These are phyloP conservation scores for Phragmites australis DNA, from an alignment of 176 grass and related monocot species.

Conservation along the genomic window DNA sequence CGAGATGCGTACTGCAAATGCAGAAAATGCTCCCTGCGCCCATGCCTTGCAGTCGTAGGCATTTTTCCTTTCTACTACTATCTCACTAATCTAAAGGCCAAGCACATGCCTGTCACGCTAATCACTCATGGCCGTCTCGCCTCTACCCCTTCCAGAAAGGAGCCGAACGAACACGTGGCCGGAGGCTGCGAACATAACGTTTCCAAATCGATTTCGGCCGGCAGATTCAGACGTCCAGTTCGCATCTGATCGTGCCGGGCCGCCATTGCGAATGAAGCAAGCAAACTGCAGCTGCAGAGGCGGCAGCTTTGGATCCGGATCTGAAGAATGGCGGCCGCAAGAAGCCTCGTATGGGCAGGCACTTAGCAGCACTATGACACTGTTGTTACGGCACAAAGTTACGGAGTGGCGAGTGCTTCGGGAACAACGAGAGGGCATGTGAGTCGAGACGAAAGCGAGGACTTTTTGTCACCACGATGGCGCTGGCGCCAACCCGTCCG, in stretches of 20 bases:
- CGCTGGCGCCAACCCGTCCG: neutral
- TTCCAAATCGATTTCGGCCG: constrained; percentile 3
- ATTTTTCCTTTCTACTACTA: neutral
- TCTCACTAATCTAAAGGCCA: neutral
- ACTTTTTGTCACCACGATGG: constrained; percentile 25
- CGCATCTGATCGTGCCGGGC: constrained; percentile 14
- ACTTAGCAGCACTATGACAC: neutral
- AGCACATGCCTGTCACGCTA: constrained; percentile 41
- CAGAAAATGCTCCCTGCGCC: neutral
- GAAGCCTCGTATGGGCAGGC: neutral
- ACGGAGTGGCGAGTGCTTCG: neutral
- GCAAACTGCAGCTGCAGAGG: neutral
- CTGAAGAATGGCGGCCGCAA: neutral
- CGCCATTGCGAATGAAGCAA: neutral
- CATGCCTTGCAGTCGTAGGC: neutral
- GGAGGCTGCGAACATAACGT: constrained; percentile 10
- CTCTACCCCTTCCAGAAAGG: neutral
- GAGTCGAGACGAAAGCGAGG: neutral
- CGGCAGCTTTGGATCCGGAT: constrained; percentile 7
- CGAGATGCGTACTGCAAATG: neutral
- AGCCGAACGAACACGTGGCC: neutral
- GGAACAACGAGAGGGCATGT: constrained; percentile 20
- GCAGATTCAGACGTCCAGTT: neutral
- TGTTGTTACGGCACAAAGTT: neutral
- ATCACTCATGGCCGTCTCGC: constrained; percentile 20